Evolutionary conservation across 1,139 yeast genomes (phyloP).

Genomic region (Eremothecium sinecaudum): DNA sequence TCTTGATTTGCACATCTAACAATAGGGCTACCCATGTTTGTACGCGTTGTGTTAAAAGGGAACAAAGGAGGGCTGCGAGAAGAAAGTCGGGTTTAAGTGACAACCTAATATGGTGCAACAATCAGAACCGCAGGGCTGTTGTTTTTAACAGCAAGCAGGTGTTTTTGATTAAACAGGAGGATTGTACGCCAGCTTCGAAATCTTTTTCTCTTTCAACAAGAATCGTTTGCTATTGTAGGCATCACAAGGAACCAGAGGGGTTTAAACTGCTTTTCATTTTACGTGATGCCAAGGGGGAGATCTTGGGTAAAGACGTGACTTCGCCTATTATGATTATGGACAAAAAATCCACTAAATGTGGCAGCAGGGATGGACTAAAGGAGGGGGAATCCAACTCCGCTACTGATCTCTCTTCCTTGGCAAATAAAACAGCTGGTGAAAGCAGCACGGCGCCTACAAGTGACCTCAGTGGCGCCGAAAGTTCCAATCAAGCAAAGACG

Average conservation of each 20-base stretch:
- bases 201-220: constrained; percentile 71
- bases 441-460: constrained; percentile 7
- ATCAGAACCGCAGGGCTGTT: constrained; percentile 67
- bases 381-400: constrained; percentile 10
- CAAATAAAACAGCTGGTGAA: constrained; percentile 13
- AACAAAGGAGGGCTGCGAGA: constrained; percentile 86
- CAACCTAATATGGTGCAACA: constrained; percentile 69
- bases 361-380: constrained; percentile 3
- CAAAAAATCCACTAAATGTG: constrained; percentile 49
- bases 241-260: constrained; percentile 77
- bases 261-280: constrained; percentile 64
- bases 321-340: constrained; percentile 84
- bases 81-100: constrained; percentile 63
- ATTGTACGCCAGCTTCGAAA: constrained; percentile 29
- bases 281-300: constrained; percentile 47
- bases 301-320: constrained; percentile 66
- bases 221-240: constrained; percentile 91
- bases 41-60: constrained; percentile 79
- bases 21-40: constrained; percentile 65
- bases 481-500: not conserved
- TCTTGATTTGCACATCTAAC: constrained; percentile 43
- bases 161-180: constrained; percentile 54
- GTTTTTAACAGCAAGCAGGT: constrained; percentile 88
- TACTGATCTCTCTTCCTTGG: constrained; percentile 14
- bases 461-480: constrained; percentile 11